Evolutionary conservation across 1,139 yeast species (phyloP).

Genomic region (Scheffersomyces quercinus): DNA sequence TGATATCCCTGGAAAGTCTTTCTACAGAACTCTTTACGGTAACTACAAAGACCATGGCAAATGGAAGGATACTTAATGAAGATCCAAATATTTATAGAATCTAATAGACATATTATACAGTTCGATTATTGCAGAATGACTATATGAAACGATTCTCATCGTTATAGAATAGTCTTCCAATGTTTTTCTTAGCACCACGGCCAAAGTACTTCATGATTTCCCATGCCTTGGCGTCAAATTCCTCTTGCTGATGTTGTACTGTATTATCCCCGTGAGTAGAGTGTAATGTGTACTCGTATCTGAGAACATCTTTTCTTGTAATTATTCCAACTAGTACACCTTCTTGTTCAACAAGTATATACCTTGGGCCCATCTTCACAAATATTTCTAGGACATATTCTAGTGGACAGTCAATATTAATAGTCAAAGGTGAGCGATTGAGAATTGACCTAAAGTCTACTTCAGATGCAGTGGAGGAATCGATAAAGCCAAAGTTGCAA

Average conservation of each 20-base stretch:
- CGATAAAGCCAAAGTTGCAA: conserved; percentile 20
- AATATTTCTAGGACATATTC: conserved; percentile 71
- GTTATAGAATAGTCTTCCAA: conserved; percentile 34
- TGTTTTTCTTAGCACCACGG: conserved; percentile 19
- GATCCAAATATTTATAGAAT: not conserved
- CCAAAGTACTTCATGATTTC: conserved; percentile 26
- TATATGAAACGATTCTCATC: conserved; percentile 25
- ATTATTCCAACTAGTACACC: conserved; percentile 60
- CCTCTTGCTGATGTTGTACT: conserved; percentile 15
- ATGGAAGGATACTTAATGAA: conserved; percentile 60
- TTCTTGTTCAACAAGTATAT: conserved; percentile 59
- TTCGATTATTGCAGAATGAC: not conserved
- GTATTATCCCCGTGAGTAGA: conserved; percentile 16
- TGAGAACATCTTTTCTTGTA: conserved; percentile 66
- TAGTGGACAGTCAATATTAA: conserved; percentile 54
- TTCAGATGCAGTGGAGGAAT: conserved; percentile 8
- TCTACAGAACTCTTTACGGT: conserved; percentile 65
- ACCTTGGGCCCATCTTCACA: conserved; percentile 77
- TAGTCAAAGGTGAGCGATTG: conserved; percentile 64
- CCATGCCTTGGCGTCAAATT: conserved; percentile 41
- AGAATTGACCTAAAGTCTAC: conserved; percentile 45
- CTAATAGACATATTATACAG: not conserved
- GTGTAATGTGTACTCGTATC: conserved; percentile 48
- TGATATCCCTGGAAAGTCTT: conserved; percentile 69
- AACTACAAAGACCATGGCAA: conserved; percentile 79